These are phyloP conservation scores for Crepidotus variabilis DNA, from an alignment of 768 basidiomycete species.

Conservation along the genomic window DNA sequence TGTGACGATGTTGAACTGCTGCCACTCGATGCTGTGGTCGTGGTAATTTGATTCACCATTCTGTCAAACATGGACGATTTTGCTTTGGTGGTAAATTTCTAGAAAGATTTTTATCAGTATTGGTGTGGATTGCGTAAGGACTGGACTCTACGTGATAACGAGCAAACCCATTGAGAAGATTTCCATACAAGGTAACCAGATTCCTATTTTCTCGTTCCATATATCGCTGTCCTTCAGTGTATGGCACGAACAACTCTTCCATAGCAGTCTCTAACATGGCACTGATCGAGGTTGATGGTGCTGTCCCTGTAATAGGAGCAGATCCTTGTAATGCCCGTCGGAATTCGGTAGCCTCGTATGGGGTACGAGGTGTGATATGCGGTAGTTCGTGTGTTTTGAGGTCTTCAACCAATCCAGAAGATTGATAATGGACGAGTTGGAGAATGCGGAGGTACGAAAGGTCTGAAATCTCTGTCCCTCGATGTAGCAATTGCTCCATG, in stretches of 20 bases:
- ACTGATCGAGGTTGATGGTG: constrained; percentile 59
- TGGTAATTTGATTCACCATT: constrained; percentile 84
- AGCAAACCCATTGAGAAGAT: constrained; percentile 69
- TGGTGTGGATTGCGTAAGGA: background rate
- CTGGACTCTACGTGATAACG: constrained; percentile 76
- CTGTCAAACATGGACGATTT: constrained; percentile 86
- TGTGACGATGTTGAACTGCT: constrained; percentile 71
- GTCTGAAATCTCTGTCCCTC: constrained; percentile 73
- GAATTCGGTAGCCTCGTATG: constrained; percentile 61
- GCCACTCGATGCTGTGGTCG: constrained; percentile 55
- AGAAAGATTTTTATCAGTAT: constrained; percentile 7
- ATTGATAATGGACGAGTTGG: constrained; percentile 80
- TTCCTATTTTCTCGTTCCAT: constrained; percentile 89
- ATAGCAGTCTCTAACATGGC: constrained; percentile 92
- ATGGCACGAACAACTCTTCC: constrained; percentile 95
- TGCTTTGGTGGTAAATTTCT: constrained; percentile 51
- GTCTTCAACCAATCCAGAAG: constrained; percentile 80
- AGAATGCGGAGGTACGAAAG: constrained; percentile 89
- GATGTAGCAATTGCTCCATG: constrained; percentile 83
- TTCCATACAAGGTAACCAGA: constrained; percentile 73
- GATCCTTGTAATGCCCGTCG: constrained; percentile 48
- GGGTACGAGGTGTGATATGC: constrained; percentile 57
- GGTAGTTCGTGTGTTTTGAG: constrained; percentile 88
- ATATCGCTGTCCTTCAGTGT: constrained; percentile 88
- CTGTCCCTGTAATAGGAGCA: constrained; percentile 35